phyloP scores from a whole-genome alignment of 805 yeast genomes.

The Barnettozyma siamensis region DNA sequence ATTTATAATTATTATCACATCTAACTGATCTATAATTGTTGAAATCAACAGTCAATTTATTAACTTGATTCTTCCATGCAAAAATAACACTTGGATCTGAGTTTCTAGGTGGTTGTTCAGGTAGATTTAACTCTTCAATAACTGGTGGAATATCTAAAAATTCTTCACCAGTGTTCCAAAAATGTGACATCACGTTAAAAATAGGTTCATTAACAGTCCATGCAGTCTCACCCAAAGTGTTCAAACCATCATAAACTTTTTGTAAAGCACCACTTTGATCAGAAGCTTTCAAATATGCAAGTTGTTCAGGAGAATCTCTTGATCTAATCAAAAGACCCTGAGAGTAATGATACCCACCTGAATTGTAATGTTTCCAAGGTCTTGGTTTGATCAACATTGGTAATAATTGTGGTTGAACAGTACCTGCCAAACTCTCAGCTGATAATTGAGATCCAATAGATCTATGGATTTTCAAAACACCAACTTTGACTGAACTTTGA shows the following conservation, averaged over 20 bases:
- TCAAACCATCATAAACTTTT: constrained; percentile 70
- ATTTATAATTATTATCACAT: constrained; percentile 88
- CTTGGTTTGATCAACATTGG: constrained; percentile 93
- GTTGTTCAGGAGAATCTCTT: constrained; percentile 82
- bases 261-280: constrained; percentile 50
- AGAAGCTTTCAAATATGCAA: constrained; percentile 84
- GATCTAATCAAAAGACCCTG: constrained; percentile 65
- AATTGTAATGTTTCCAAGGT: constrained; percentile 77
- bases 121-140: constrained; percentile 39
- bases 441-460: constrained; percentile 61
- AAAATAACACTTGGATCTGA: constrained; percentile 69
- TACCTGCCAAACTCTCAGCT: constrained; percentile 55
- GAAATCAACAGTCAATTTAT: constrained; percentile 51
- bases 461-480: constrained; percentile 73
- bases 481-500: constrained; percentile 70
- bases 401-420: constrained; percentile 76
- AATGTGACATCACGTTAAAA: constrained; percentile 60
- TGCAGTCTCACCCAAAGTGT: constrained; percentile 78
- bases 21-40: constrained; percentile 75
- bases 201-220: constrained; percentile 86
- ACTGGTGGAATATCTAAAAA: constrained; percentile 70
- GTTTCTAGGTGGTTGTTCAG: constrained; percentile 54
- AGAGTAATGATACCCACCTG: constrained; percentile 78
- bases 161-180: constrained; percentile 83
- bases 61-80: constrained; percentile 62